Base-by-base conservation (phyloP, 306 rosid species). In the Trichosanthes truncata region DNA sequence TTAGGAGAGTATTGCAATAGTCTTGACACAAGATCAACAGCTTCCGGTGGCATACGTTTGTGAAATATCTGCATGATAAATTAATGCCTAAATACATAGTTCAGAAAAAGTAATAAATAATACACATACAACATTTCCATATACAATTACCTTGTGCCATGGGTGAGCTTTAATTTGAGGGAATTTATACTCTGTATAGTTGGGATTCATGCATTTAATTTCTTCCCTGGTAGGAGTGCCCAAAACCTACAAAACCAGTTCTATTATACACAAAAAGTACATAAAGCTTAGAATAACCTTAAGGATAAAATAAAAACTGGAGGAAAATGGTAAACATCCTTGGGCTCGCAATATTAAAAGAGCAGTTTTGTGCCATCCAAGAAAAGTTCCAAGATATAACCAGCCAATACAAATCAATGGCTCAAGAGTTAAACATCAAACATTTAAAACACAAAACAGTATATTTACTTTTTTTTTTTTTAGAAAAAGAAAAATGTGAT, bases 211-310 rank as follows among this genome's bases (percentile, higher is more conserved):
- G 90, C 98, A 94, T 84, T 94, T 94, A 78, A 94, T 94, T 85
- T 94, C 98, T 85, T 94, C 98, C 87, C 98, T 88, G 82, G 98
- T 94, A 15, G 98, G 98, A 78, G 98, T 94, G 83, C 98, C 98
- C 84, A 94, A 83, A 80, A 94, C 96, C 97, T 94, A 85, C 77
- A 43, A 79, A 72, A 68, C 73, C 17, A 59, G 38, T 55, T 35
- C n/a, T 26, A 79, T 83, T 81, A 73, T 20, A 75, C 4, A 49
- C 46, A 43, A 72, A 9, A 61, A 51, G 23, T 41, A 60, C 78
- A 48, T 12, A 43, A 48, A 73, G 23, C 77, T 26, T 48, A 23
- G 3, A 71, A 45, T 4, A 23, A 25, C 21, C 36, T 29, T 6
- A 25, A 23, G 17, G 21, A 46, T 43, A 7, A 43, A 71, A 21